A percentile compares a stretch with the other conserved stretches of the same genome.
These are phyloP conservation scores for Alternaria postmessia DNA, from an alignment of 2,329 filamentous ascomycete species.

Conservation along the genomic window DNA sequence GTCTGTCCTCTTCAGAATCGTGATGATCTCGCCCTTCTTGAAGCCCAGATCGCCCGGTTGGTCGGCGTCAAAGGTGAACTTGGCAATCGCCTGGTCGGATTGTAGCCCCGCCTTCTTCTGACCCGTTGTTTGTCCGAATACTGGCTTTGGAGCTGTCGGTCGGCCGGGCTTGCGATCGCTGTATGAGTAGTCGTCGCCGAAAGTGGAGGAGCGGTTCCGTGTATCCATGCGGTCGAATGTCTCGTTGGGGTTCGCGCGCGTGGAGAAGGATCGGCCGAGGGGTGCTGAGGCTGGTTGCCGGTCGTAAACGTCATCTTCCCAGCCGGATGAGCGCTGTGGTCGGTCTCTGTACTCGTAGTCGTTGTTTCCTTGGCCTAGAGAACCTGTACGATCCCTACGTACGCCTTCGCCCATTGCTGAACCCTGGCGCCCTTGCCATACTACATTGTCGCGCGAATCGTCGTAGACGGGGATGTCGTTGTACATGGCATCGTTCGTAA, in stretches of 20 bases:
- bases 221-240: slow-evolving; percentile 59
- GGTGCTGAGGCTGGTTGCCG: slow-evolving; percentile 51
- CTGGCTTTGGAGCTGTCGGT: slow-evolving; percentile 88
- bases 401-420: slow-evolving; percentile 74
- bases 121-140: slow-evolving; percentile 67
- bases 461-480: slow-evolving; percentile 94
- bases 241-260: slow-evolving; percentile 58
- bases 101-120: slow-evolving; percentile 56
- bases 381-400: slow-evolving; percentile 59
- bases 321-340: slow-evolving; percentile 72
- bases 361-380: slow-evolving; percentile 44
- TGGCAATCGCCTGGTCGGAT: slow-evolving; percentile 83
- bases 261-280: slow-evolving; percentile 60
- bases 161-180: slow-evolving; percentile 73
- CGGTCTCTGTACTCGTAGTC: slow-evolving; percentile 63
- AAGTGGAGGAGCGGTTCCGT: slow-evolving; percentile 51
- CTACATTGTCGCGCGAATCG: slow-evolving; percentile 79
- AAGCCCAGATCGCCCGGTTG: slow-evolving; percentile 92
- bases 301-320: slow-evolving; percentile 80
- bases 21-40: slow-evolving; percentile 97
- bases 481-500: slow-evolving; percentile 62
- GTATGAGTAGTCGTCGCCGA: slow-evolving; percentile 61
- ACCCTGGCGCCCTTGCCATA: slow-evolving; percentile 81
- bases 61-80: slow-evolving; percentile 94
- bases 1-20: slow-evolving; percentile 91